Evolutionary conservation across 805 yeast species (phyloP), one percentile per base, ranked within the genome.

Genomic region (Saturnispora sanitii): DNA sequence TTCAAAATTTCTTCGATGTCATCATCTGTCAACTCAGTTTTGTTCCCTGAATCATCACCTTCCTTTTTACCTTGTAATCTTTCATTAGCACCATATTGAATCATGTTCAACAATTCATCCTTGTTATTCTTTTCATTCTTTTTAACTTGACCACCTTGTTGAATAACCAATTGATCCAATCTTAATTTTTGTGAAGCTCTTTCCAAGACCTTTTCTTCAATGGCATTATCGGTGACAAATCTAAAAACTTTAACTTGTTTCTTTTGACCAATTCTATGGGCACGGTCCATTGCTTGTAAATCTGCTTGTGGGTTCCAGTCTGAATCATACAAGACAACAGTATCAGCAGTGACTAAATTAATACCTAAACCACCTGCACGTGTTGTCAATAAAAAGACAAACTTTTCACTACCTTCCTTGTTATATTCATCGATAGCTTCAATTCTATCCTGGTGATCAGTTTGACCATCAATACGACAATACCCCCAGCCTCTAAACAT

Each of bases 241-340:
- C 98, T 68, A 58, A 73, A 90, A 16, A 90, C 97, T 51, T 79
- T 73, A 7, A 90, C 98, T 64, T 90, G 98, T 56, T 90, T 90
- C 58, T 84, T 90, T 60, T 88, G 97, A 16, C 97, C 97, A 56
- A 88, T 88, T 67, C 97, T 77, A 57, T 88, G 97, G 1, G 96
- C 97, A 56, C 97, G 74, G 60, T 90, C 97, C 97, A 88, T 88
- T 1, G 96, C 96, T 64, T 88, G 97, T 53, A 88, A 68, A 67
- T 88, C 97, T 0, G 96, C 96, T 57, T 88, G 97, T 2, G 97
- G 97, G 56, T 88, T 88, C 97, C 97, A 88, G 64, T 88, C 97
- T 0, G 94, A 82, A 60, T 88, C 97, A 56, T 76, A 90, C 21
- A 88, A 60, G 3, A 88, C 74, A 37, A 88, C 97, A 33, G 83